These are phyloP conservation scores for Cyberlindnera subsufficiens DNA, from an alignment of 805 yeast species.

Conservation along the genomic window DNA sequence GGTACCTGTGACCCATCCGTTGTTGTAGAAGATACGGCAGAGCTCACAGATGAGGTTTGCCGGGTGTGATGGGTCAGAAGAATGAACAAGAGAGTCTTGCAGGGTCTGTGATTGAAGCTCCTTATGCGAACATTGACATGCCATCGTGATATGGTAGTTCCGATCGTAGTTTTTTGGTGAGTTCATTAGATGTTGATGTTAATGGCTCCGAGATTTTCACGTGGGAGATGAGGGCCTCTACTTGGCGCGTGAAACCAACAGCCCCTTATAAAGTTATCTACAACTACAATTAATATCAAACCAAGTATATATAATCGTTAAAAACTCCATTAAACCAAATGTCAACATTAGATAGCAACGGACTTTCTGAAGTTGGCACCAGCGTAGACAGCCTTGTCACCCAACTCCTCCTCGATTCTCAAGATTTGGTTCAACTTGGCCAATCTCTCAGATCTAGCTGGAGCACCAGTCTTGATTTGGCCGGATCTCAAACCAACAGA, in stretches of 20 bases:
- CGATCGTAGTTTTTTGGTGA: no score
- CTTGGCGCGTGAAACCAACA: no score
- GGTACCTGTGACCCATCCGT: slow-evolving; percentile 93
- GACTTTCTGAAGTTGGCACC: slow-evolving; percentile 78
- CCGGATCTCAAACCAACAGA: slow-evolving; percentile 97
- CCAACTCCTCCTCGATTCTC: slow-evolving; percentile 98
- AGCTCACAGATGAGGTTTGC: slow-evolving; percentile 81
- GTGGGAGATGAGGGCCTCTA: background rate
- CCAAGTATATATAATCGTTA: no score
- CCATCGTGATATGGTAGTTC: background rate
- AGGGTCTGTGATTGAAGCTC: slow-evolving; percentile 1
- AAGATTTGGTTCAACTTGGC: slow-evolving; percentile 98
- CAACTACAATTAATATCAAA: no score
- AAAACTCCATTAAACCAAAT: no score
- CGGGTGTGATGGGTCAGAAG: slow-evolving; percentile 38
- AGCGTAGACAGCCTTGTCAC: slow-evolving; percentile 95
- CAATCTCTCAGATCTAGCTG: slow-evolving; percentile 99
- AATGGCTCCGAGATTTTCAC: background rate
- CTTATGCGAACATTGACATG: slow-evolving; percentile 6
- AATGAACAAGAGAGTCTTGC: slow-evolving; percentile 16
- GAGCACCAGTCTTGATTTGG: slow-evolving; percentile 99
- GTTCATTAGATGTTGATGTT: no score
- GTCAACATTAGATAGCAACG: slow-evolving; percentile 24
- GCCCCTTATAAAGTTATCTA: no score
- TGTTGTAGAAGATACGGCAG: slow-evolving; percentile 68